Base-by-base conservation (phyloP, 2,329 filamentous ascomycete species). In the Stagonosporopsis rhizophila region DNA sequence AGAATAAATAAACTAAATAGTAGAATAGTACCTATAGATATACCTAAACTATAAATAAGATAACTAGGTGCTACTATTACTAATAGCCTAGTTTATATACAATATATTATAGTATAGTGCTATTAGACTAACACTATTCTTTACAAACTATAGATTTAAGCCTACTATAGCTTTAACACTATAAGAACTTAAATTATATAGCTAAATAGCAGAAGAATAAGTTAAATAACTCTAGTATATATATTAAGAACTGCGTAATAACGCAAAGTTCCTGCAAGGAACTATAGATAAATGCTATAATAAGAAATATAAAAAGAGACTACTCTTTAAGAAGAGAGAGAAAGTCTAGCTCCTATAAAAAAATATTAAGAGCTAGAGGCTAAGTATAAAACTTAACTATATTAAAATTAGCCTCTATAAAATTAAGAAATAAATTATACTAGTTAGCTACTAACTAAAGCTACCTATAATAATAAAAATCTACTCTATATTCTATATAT, bases 261-360 rank as follows among this genome's bases (percentile, higher is more conserved):
- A 44, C 17, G 11, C 42, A 22, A 14, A n/a, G n/a, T 34, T 34
- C 28, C 11, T 34, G n/a, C 42, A 44, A 20, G 11, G 42, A 17
- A 12, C 20, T 20, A 57, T 52, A 47, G 47, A 28, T 3, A 47
- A 47, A 52, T 56, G 52, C 35, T 56, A 56, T 39, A 57, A 57
- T 38, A 17, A 42, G 15, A 52, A 57, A 45, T n/a, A 52, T 20
- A 57, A 47, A 12, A 15, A 41, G 27, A 19, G 9, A 38, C 47
- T 17, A 12, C 9, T 6, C 8, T 40, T 57, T 32, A 38, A 52
- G 28, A 47, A 48, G 37, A 20, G 35, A 35, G 42, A 57, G 27
- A 57, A 52, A 42, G 54, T 52, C 30, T 57, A 27, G 42, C 54
- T 57, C 14, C 20, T 32, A 48, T 19, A 34, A 52, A 42, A 57